Evolutionary conservation across 2,329 filamentous ascomycete genomes (phyloP).

Genomic region (Ophiostoma sp.): DNA sequence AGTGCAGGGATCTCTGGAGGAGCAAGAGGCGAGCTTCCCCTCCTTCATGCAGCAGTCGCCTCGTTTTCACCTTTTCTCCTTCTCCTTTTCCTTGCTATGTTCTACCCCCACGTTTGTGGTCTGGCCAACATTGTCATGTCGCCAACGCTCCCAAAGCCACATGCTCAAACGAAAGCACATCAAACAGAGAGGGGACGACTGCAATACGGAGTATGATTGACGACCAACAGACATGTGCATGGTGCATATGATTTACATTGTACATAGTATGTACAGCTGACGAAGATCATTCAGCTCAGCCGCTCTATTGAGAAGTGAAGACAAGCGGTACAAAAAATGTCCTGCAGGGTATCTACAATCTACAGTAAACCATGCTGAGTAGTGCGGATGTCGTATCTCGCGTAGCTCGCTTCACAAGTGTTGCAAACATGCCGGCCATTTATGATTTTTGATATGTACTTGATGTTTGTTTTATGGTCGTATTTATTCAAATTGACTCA

Average conservation of each 20-base stretch:
- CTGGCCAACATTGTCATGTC: neutral
- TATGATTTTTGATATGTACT: neutral
- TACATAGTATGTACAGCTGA: neutral
- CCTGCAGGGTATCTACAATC: too few relatives aligned
- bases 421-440: neutral
- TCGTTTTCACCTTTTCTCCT: constrained; percentile 10
- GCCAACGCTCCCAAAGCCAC: neutral
- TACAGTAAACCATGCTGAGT: neutral
- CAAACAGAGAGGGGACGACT: neutral
- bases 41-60: constrained; percentile 24
- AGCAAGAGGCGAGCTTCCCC: neutral
- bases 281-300: too few relatives aligned
- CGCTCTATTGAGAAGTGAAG: too few relatives aligned
- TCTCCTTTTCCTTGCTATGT: too few relatives aligned
- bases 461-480: neutral
- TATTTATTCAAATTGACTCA: too few relatives aligned
- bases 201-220: too few relatives aligned
- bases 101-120: neutral
- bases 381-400: neutral
- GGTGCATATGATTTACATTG: neutral
- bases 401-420: constrained; percentile 6
- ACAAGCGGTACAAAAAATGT: neutral
- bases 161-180: neutral
- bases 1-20: too few relatives aligned
- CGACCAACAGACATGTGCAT: constrained; percentile 1